A percentile compares a stretch with the other conserved stretches of the same genome.
Conservation (phyloP, 345 rosid species). For the Aquilaria yunnanensis region DNA sequence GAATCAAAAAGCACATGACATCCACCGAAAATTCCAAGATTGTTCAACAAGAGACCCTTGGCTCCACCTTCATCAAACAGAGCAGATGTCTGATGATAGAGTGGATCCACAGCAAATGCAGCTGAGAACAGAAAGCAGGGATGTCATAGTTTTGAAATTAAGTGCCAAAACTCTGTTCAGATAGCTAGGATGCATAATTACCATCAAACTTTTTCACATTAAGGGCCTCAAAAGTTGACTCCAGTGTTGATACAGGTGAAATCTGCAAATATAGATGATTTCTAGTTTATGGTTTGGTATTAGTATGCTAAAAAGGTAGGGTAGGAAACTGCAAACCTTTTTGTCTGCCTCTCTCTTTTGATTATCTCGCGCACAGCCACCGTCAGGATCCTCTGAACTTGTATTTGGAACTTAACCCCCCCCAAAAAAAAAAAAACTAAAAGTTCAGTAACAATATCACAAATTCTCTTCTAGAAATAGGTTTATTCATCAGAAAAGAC, state of each 20-base stretch:
- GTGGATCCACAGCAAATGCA: slow-evolving; percentile 95
- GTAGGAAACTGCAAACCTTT: slow-evolving; percentile 45
- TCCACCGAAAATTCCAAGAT: slow-evolving; percentile 83
- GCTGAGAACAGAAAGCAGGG: slow-evolving; percentile 35
- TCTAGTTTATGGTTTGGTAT: slow-evolving; percentile 17
- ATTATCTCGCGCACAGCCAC: slow-evolving; percentile 30
- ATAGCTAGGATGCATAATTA: slow-evolving; percentile 24
- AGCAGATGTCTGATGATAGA: slow-evolving; percentile 96
- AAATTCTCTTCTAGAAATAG: no score
- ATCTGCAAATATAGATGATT: slow-evolving; percentile 46
- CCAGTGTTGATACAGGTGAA: slow-evolving; percentile 78
- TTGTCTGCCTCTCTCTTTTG: slow-evolving; percentile 58
- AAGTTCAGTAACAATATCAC: background rate
- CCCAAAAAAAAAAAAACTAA: slow-evolving; percentile 9
- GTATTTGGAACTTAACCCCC: slow-evolving; percentile 28
- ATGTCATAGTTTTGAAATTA: slow-evolving; percentile 15
- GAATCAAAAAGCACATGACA: slow-evolving; percentile 95
- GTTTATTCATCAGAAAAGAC: no score
- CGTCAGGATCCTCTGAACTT: slow-evolving; percentile 32
- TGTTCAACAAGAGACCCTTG: slow-evolving; percentile 77
- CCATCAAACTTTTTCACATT: slow-evolving; percentile 90
- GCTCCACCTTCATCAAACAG: slow-evolving; percentile 99
- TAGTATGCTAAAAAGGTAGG: slow-evolving; percentile 1
- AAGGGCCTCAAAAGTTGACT: slow-evolving; percentile 78
- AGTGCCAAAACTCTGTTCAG: slow-evolving; percentile 10